Conservation (phyloP, 2,329 filamentous ascomycete genomes). For the Dactylellina sp. region DNA sequence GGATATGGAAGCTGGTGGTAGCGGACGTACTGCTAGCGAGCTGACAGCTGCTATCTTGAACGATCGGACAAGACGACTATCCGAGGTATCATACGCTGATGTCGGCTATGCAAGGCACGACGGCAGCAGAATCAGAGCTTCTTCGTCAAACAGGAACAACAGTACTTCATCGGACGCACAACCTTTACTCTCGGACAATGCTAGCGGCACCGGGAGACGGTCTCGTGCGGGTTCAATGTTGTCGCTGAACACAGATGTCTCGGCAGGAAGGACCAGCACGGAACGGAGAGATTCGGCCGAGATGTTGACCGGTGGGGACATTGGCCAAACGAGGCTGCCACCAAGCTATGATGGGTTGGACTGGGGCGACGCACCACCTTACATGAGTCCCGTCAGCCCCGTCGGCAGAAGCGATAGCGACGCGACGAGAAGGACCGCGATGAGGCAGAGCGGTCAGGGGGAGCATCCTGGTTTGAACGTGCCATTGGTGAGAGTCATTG, state of each 20-base stretch:
- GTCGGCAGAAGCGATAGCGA: constrained; percentile 24
- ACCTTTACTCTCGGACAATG: constrained; percentile 42
- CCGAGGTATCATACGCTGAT: constrained; percentile 80
- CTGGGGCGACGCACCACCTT: constrained; percentile 56
- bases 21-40: constrained; percentile 54
- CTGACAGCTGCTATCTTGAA: constrained; percentile 64
- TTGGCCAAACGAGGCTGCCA: constrained; percentile 38
- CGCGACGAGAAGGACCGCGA: constrained; percentile 13
- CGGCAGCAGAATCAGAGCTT: constrained; percentile 78
- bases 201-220: constrained; percentile 29
- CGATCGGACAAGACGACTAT: constrained; percentile 76
- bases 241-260: constrained; percentile 50
- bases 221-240: constrained; percentile 48
- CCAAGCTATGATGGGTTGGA: constrained; percentile 56
- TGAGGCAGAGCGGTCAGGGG: constrained; percentile 1
- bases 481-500: constrained; percentile 54
- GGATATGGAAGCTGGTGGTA: constrained; percentile 55
- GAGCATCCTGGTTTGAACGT: constrained; percentile 36
- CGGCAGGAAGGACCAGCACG: constrained; percentile 36
- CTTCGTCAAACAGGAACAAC: constrained; percentile 66
- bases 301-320: constrained; percentile 46
- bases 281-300: constrained; percentile 50
- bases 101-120: constrained; percentile 81
- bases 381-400: constrained; percentile 49
- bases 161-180: constrained; percentile 38